Evolutionary conservation across 1,284 basidiomycete species (phyloP).

Genomic region (Kwoniella shivajii): DNA sequence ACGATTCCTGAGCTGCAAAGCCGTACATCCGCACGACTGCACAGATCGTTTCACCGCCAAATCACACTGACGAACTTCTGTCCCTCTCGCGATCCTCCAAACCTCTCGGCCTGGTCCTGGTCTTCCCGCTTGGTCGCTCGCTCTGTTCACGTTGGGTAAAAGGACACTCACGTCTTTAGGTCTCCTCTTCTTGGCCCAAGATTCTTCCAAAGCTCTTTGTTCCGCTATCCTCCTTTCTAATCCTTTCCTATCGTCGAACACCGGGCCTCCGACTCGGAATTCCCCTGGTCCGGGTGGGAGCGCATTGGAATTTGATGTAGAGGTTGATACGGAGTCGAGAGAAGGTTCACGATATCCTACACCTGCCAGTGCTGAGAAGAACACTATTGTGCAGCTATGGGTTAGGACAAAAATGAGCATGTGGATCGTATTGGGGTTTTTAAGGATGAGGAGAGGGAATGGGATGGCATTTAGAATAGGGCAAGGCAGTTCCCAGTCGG

Average conservation of each 20-base stretch:
- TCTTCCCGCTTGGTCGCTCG: too few relatives aligned
- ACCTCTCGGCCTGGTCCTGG: too few relatives aligned
- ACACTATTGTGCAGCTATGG: constrained; percentile 49
- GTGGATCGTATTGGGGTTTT: too few relatives aligned
- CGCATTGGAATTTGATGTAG: constrained; percentile 1
- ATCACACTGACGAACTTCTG: too few relatives aligned
- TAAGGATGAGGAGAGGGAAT: too few relatives aligned
- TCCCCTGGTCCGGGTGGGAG: constrained; percentile 10
- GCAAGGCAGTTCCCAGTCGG: too few relatives aligned
- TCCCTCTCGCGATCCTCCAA: not conserved
- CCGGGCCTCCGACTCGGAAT: constrained; percentile 40
- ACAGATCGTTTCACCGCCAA: too few relatives aligned
- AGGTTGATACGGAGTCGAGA: not conserved
- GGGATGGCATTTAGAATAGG: too few relatives aligned
- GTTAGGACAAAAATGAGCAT: not conserved
- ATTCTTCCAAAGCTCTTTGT: constrained; percentile 44
- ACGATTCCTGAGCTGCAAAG: too few relatives aligned
- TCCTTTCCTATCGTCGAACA: constrained; percentile 34
- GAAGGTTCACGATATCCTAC: constrained; percentile 48
- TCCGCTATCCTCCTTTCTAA: constrained; percentile 36
- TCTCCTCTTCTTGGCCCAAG: constrained; percentile 47
- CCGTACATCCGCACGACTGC: too few relatives aligned
- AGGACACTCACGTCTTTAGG: constrained; percentile 51
- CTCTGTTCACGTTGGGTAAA: not conserved
- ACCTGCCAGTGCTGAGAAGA: constrained; percentile 52